A percentile compares a stretch with the other conserved stretches of the same genome.
These are phyloP conservation scores for Salix dunnii DNA, from an alignment of 345 rosid genomes.

Conservation along the genomic window DNA sequence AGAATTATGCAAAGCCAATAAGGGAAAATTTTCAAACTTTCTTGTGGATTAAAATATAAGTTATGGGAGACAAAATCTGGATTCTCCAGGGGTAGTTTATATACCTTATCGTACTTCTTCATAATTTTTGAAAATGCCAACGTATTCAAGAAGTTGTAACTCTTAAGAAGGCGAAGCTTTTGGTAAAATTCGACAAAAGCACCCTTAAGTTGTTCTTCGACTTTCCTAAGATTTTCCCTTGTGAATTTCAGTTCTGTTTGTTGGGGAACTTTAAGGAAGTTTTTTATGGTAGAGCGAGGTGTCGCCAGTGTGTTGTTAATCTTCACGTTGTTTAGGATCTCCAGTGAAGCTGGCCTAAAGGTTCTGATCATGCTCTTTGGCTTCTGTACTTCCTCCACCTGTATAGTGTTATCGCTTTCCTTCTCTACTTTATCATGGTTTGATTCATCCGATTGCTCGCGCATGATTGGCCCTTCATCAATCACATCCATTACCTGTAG, in stretches of 20 bases:
- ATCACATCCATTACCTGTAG: slow-evolving; percentile 43
- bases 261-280: slow-evolving; percentile 36
- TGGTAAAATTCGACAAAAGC: slow-evolving; percentile 64
- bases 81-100: not conserved
- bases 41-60: not conserved
- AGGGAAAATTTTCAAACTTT: not conserved
- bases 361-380: slow-evolving; percentile 1
- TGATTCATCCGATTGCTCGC: slow-evolving; percentile 36
- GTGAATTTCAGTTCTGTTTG: slow-evolving; percentile 45
- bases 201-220: slow-evolving; percentile 48
- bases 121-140: slow-evolving; percentile 64
- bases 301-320: slow-evolving; percentile 46
- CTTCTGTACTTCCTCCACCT: not conserved
- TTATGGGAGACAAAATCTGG: not conserved
- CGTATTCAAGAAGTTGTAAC: slow-evolving; percentile 61
- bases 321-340: slow-evolving; percentile 47
- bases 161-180: slow-evolving; percentile 69
- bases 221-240: slow-evolving; percentile 50
- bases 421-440: slow-evolving; percentile 19
- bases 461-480: slow-evolving; percentile 46
- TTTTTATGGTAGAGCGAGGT: slow-evolving; percentile 62
- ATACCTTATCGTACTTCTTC: slow-evolving; percentile 76
- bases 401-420: not conserved
- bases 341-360: slow-evolving; percentile 50
- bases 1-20: not conserved